These are phyloP conservation scores for Syzygium jambos DNA, from an alignment of 345 rosid genomes.

Conservation along the genomic window DNA sequence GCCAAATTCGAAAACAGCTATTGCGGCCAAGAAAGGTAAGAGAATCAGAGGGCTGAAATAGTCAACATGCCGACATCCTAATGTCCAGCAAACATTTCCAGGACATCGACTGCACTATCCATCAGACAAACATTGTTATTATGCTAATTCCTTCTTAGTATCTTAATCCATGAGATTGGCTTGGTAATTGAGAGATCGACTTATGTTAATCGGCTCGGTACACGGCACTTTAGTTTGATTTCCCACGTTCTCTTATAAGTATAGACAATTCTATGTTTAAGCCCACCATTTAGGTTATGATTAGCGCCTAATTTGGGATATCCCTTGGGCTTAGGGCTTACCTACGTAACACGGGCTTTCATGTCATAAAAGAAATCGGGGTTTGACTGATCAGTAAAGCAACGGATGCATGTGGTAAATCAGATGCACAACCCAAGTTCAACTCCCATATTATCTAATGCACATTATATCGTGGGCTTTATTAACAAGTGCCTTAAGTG, in stretches of 20 bases:
- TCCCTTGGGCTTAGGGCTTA: background rate
- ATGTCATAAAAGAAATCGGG: background rate
- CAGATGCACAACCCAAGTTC: background rate
- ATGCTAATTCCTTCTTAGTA: background rate
- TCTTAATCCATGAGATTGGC: background rate
- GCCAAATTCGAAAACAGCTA: background rate
- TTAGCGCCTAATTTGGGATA: background rate
- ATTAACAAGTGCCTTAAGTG: background rate
- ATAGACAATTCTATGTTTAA: fast-evolving
- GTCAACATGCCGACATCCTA: background rate
- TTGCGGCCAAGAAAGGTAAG: background rate
- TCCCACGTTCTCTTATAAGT: background rate
- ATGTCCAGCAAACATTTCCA: background rate
- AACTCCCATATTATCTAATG: background rate
- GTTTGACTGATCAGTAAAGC: background rate
- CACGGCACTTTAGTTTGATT: background rate
- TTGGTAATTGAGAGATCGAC: background rate
- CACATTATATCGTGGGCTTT: background rate
- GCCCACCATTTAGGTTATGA: background rate
- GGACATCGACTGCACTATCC: background rate
- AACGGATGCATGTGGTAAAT: background rate
- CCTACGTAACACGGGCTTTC: background rate
- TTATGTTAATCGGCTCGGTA: background rate
- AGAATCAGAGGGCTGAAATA: background rate
- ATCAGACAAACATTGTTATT: background rate